Conservation (phyloP, 805 yeast genomes). For the Saccharomycopsis olivae region DNA sequence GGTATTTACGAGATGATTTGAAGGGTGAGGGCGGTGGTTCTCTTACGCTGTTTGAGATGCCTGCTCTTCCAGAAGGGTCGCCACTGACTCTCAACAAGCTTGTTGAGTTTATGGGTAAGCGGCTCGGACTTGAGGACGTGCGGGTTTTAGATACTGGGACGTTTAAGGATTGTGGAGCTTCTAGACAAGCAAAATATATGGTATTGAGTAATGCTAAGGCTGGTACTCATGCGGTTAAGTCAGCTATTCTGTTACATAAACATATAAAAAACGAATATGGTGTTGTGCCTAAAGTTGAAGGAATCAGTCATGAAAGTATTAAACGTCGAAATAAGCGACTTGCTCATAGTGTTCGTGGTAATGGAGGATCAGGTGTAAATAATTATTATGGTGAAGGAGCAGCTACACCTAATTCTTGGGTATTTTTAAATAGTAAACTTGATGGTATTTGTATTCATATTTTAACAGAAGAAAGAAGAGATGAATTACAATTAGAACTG, state of each 20-base stretch:
- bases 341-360: constrained; percentile 40
- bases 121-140: constrained; percentile 58
- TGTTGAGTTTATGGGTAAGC: constrained; percentile 37
- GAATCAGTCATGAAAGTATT: constrained; percentile 48
- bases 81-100: constrained; percentile 43
- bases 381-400: constrained; percentile 39
- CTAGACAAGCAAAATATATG: too few species aligned
- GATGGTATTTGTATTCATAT: constrained; percentile 63
- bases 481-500: constrained; percentile 57
- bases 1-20: constrained; percentile 49
- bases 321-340: constrained; percentile 42
- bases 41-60: constrained; percentile 32
- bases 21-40: too few species aligned
- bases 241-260: constrained; percentile 47
- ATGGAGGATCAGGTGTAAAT: constrained; percentile 40
- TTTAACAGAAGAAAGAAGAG: constrained; percentile 59
- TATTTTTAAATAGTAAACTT: constrained; percentile 57
- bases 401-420: constrained; percentile 62
- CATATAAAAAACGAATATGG: constrained; percentile 44
- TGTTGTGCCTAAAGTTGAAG: constrained; percentile 51
- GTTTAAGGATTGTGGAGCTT: too few species aligned
- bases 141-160: too few species aligned
- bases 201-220: constrained; percentile 70
- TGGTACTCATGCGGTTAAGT: constrained; percentile 62
- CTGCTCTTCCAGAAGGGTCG: constrained; percentile 47